Evolutionary conservation across 805 yeast species (phyloP), one percentile per base, ranked within the genome.

Genomic region (Kluyveromyces aestuarii): DNA sequence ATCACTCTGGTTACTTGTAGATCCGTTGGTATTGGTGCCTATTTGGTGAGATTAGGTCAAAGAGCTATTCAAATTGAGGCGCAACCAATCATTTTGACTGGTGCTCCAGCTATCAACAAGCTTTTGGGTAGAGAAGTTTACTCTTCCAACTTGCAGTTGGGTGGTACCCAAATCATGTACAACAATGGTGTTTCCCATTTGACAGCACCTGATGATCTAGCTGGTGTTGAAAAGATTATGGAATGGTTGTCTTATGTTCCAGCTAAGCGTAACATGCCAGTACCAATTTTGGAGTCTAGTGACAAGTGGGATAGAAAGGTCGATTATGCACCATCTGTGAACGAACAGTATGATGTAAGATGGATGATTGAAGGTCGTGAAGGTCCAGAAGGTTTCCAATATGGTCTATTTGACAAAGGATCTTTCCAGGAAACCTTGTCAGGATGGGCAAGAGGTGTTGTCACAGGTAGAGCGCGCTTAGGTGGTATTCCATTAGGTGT

Each of bases 1-100:
- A 81, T 90, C 51, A 91, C 99, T n/a, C 76, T 93, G 68, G 99
- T 93, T 48, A 93, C 99, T n/a, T 90, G 98, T 74, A 84, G 99
- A 77, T 90, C 98, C 46, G 99, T 93, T 62, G 99, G 99, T 83
- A 93, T 93, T 68, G 99, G 99, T 75, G 99, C 99, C 42, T 93
- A 93, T 67, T 77, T 93, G 66, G 99, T 93, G 40, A 85, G 99
- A 72, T 78, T 93, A 57, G 99, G 99, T 63, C 98, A 93, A 77
- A 85, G 99, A 76, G 95, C 98, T 40, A 90, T 93, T 61, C 99
- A 93, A 74, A 86, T 93, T 60, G 97, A 93, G 69, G 99, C 99
- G 40, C 98, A 93, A 72, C 99, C 99, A 48, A 88, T 93, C 60
- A 91, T 93, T 58, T 82, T 93, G 64, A 93, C 99, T 49, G 99